phyloP scores from a whole-genome alignment of 106 monocot genomes.

The Apostasia ramifera region DNA sequence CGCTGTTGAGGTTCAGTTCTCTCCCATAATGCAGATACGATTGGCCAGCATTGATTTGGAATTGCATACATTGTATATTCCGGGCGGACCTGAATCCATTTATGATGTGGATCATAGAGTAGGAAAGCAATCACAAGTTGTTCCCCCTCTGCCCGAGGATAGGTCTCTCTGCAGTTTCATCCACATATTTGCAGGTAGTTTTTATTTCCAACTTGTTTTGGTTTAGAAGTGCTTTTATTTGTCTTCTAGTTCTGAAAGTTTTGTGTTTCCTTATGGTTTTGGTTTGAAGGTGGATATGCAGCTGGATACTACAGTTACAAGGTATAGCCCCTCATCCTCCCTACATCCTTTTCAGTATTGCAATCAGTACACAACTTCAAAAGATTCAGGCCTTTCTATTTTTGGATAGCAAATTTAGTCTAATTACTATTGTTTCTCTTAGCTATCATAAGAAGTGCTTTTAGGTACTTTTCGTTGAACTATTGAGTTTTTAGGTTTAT shows the following conservation, averaged over 20 bases:
- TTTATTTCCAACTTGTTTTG: background rate
- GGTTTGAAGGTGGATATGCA: slow-evolving; percentile 83
- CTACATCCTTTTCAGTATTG: too few species aligned
- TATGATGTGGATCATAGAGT: slow-evolving; percentile 86
- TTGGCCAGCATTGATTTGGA: slow-evolving; percentile 90
- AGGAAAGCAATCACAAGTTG: slow-evolving; percentile 56
- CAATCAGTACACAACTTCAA: too few species aligned
- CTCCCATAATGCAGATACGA: slow-evolving; percentile 47
- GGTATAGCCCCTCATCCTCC: slow-evolving; percentile 23
- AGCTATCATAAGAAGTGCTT: too few species aligned
- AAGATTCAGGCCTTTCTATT: too few species aligned
- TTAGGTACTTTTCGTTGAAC: too few species aligned
- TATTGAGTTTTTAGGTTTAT: too few species aligned
- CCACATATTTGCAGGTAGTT: slow-evolving; percentile 93
- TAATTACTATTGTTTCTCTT: too few species aligned
- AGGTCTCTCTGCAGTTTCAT: slow-evolving; percentile 97
- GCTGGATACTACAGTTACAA: slow-evolving; percentile 99
- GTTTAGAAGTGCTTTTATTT: background rate
- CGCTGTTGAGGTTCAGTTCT: background rate
- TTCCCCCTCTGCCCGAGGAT: slow-evolving; percentile 76
- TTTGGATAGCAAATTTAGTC: too few species aligned
- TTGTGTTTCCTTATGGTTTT: background rate
- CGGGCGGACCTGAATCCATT: slow-evolving; percentile 68
- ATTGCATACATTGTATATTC: slow-evolving; percentile 69
- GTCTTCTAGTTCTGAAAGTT: too few species aligned